These are phyloP conservation scores for Colletotrichum musicola DNA, from an alignment of 2,329 filamentous ascomycete species.

Conservation along the genomic window DNA sequence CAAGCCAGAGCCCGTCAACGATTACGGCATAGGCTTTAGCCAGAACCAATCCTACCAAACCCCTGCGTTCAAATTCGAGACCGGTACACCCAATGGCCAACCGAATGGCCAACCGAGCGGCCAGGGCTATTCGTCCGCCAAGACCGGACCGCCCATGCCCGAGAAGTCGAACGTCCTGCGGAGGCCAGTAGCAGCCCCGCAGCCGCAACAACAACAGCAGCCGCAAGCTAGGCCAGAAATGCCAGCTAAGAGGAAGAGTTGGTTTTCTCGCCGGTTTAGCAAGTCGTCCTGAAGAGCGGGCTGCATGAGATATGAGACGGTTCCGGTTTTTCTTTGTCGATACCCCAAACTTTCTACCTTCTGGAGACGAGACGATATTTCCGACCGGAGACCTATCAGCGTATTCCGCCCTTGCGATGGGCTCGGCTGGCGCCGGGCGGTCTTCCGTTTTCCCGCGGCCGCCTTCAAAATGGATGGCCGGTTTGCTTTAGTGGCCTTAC, in stretches of 20 bases:
- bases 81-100: slow-evolving; percentile 16
- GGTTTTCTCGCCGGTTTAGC: slow-evolving; percentile 88
- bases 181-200: slow-evolving; percentile 41
- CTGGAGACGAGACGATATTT: slow-evolving; percentile 12
- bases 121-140: slow-evolving; percentile 17
- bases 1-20: slow-evolving; percentile 67
- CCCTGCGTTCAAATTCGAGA: slow-evolving; percentile 48
- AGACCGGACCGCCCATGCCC: slow-evolving; percentile 14
- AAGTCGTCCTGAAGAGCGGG: slow-evolving; percentile 55
- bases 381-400: background rate
- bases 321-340: slow-evolving; percentile 37
- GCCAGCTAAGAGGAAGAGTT: slow-evolving; percentile 86
- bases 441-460: background rate
- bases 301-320: slow-evolving; percentile 16
- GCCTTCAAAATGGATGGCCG: background rate
- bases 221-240: slow-evolving; percentile 48
- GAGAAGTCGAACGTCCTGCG: slow-evolving; percentile 41
- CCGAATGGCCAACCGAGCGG: background rate
- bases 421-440: background rate
- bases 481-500: slow-evolving; percentile 3
- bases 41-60: slow-evolving; percentile 58
- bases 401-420: background rate
- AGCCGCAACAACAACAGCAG: slow-evolving; percentile 21
- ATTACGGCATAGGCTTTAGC: slow-evolving; percentile 73
- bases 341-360: slow-evolving; percentile 39